Conservation (phyloP, 371 early-diverging fungal species). For the Mucor sp. region DNA sequence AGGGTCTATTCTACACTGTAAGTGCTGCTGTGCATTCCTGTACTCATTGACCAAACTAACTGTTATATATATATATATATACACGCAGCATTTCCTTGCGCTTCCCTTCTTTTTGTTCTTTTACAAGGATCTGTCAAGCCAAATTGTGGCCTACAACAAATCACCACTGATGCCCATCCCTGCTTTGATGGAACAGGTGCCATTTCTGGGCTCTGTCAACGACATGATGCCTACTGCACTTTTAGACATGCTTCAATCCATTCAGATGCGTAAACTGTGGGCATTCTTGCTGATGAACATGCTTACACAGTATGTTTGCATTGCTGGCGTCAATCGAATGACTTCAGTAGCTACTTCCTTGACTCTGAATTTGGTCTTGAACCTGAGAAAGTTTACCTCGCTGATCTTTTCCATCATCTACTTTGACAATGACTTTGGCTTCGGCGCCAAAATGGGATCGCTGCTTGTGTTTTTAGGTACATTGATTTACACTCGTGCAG, state of each 20-base stretch:
- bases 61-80: background rate
- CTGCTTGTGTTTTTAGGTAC: conserved; percentile 78
- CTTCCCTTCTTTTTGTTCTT: conserved; percentile 81
- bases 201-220: conserved; percentile 27
- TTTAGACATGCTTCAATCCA: conserved; percentile 18
- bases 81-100: conserved; percentile 72
- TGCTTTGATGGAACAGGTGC: conserved; percentile 35
- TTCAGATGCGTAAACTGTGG: conserved; percentile 68
- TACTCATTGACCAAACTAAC: background rate
- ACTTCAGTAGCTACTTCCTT: conserved; percentile 77
- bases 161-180: conserved; percentile 55
- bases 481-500: conserved; percentile 61
- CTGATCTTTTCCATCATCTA: conserved; percentile 81
- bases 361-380: conserved; percentile 85
- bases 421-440: conserved; percentile 77
- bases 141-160: conserved; percentile 50
- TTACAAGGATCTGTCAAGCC: conserved; percentile 61
- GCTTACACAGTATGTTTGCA: conserved; percentile 83
- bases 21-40: conserved; percentile 9
- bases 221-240: conserved; percentile 22
- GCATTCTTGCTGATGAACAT: conserved; percentile 68
- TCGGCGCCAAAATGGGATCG: conserved; percentile 69
- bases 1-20: conserved; percentile 88
- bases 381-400: conserved; percentile 83
- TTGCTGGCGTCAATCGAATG: conserved; percentile 85